These are phyloP conservation scores for Nemania abortiva DNA, from an alignment of 2,329 filamentous ascomycete genomes.

Conservation along the genomic window DNA sequence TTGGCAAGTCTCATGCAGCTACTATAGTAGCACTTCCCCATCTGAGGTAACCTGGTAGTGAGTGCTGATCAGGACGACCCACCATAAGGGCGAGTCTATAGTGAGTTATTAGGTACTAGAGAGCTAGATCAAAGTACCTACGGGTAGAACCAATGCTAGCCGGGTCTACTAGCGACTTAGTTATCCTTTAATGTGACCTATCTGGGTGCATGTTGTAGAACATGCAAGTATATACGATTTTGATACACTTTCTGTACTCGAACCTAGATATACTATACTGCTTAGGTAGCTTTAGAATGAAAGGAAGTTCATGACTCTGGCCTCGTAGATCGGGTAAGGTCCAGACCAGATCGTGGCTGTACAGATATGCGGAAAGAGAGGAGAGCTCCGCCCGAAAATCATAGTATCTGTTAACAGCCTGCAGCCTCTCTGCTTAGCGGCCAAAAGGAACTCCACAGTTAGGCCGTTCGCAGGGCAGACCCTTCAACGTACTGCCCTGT, in stretches of 20 bases:
- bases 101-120: background rate
- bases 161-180: too few relatives aligned
- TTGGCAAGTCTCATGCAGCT: constrained; percentile 24
- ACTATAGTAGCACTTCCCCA: background rate
- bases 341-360: background rate
- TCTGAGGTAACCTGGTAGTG: background rate
- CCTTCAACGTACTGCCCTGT: background rate
- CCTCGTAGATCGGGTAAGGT: background rate
- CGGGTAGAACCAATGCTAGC: too few relatives aligned
- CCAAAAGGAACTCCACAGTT: constrained; percentile 16
- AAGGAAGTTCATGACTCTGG: background rate
- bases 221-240: too few relatives aligned
- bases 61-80: background rate
- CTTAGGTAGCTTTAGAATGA: background rate
- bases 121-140: too few relatives aligned
- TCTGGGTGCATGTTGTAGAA: too few relatives aligned
- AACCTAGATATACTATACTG: too few relatives aligned
- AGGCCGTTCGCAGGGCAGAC: constrained; percentile 32
- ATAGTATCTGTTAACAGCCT: background rate
- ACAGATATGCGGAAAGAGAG: background rate
- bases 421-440: background rate
- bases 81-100: background rate
- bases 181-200: too few relatives aligned
- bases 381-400: background rate
- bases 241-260: too few relatives aligned